Percentiles rank a stretch among this genome's conserved stretches.
These are phyloP conservation scores for Cladosporium cucumerinum DNA, from an alignment of 2,329 filamentous ascomycete species.

Conservation along the genomic window DNA sequence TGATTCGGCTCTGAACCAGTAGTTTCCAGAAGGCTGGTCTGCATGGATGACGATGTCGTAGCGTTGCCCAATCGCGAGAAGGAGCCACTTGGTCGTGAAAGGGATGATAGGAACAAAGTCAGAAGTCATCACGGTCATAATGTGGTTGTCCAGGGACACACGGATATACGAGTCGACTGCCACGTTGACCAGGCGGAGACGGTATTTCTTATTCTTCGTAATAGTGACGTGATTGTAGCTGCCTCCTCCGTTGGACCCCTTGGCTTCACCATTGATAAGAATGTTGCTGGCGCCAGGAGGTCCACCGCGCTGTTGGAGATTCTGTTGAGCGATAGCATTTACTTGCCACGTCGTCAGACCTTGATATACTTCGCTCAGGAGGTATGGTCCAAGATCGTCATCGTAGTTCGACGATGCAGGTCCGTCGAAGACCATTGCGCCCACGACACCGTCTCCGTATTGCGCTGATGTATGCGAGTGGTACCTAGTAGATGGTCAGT, in stretches of 20 bases:
- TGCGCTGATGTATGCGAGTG: conserved; percentile 44
- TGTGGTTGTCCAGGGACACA: conserved; percentile 37
- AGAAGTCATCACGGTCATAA: conserved; percentile 36
- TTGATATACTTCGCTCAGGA: conserved; percentile 34
- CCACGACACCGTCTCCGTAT: conserved; percentile 44
- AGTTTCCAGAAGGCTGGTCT: conserved; percentile 43
- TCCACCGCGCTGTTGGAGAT: conserved; percentile 27
- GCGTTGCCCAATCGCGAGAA: conserved; percentile 44
- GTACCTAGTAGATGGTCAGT: conserved; percentile 24
- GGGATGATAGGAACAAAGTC: conserved; percentile 39
- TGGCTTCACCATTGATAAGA: conserved; percentile 41
- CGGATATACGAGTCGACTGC: conserved; percentile 44
- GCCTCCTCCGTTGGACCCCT: conserved; percentile 38
- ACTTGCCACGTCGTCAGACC: conserved; percentile 26
- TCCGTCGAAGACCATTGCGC: conserved; percentile 42
- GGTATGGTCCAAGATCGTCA: conserved; percentile 31
- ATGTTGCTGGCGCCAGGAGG: conserved; percentile 45
- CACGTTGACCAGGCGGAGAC: conserved; percentile 46
- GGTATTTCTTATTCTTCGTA: conserved; percentile 40
- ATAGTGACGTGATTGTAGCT: conserved; percentile 26
- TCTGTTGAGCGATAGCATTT: conserved; percentile 31
- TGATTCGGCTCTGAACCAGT: conserved; percentile 45
- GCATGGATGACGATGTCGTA: conserved; percentile 48
- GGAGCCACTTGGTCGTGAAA: conserved; percentile 31
- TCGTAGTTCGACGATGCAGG: conserved; percentile 43